phyloP scores from a whole-genome alignment of 2,329 filamentous ascomycete genomes.

The Sporothrix protearum region DNA sequence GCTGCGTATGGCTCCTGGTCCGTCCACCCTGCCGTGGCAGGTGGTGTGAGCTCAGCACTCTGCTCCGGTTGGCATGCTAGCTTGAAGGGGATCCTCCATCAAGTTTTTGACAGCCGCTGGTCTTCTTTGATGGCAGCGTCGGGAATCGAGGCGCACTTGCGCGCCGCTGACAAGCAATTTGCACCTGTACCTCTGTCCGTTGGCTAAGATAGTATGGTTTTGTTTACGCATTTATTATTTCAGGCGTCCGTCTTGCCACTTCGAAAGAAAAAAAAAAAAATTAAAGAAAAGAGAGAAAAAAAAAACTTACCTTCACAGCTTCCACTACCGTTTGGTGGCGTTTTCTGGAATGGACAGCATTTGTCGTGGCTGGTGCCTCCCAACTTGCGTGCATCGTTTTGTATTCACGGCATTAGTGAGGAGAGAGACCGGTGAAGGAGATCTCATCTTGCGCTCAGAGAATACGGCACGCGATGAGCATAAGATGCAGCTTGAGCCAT shows the following conservation, averaged over 20 bases:
- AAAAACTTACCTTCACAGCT: background rate
- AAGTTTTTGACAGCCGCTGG: background rate
- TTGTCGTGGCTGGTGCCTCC: background rate
- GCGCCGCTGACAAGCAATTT: slow-evolving; percentile 6
- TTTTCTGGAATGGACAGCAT: background rate
- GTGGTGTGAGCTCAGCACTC: slow-evolving; percentile 17
- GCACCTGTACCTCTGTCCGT: background rate
- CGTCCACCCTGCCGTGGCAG: background rate
- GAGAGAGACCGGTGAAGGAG: background rate
- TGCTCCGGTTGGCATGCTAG: background rate
- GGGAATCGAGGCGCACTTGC: background rate
- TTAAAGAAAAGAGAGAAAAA: too few species aligned
- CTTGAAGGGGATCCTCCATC: background rate
- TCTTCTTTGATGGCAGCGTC: background rate
- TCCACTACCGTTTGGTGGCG: background rate
- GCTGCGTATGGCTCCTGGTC: background rate
- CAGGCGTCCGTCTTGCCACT: too few species aligned
- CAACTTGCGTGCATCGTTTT: background rate
- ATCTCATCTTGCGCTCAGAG: background rate
- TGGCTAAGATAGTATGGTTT: background rate
- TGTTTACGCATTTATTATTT: background rate
- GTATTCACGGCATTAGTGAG: background rate
- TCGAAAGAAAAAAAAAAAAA: too few species aligned
- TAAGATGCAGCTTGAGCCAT: background rate
- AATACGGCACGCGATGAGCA: background rate